Percentiles rank a stretch among this genome's conserved stretches.
Conservation (phyloP, 768 basidiomycete species). For the Auriscalpium vulgare region DNA sequence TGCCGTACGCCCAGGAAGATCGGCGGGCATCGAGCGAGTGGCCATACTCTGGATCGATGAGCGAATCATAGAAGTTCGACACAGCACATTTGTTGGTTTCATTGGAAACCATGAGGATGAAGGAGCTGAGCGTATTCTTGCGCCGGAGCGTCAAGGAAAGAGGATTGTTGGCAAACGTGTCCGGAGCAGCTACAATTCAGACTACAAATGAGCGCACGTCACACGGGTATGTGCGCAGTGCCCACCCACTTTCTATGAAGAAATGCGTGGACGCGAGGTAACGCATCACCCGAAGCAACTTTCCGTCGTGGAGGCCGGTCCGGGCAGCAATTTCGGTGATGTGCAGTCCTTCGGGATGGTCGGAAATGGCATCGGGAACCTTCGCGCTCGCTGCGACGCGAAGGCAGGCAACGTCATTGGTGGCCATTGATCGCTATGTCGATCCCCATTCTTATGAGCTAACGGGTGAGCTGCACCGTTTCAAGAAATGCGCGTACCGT, state of each 20-base stretch:
- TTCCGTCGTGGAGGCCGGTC: constrained; percentile 26
- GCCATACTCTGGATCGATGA: constrained; percentile 26
- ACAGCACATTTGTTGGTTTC: constrained; percentile 17
- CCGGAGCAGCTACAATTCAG: constrained; percentile 21
- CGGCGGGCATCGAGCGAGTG: constrained; percentile 9
- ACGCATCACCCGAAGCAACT: constrained; percentile 32
- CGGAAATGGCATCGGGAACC: constrained; percentile 31
- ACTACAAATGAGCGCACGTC: neutral
- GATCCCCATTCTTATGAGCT: neutral
- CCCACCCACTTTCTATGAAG: constrained; percentile 30
- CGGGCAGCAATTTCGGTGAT: constrained; percentile 26
- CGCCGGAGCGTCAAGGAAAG: constrained; percentile 28
- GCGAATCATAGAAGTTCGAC: constrained; percentile 24
- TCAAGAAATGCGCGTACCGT: constrained; percentile 5
- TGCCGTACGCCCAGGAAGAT: constrained; percentile 11
- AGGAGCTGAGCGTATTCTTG: constrained; percentile 20
- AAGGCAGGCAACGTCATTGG: constrained; percentile 20
- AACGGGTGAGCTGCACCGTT: too few relatives aligned
- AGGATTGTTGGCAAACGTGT: constrained; percentile 36
- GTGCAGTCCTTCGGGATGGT: constrained; percentile 29
- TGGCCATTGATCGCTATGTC: neutral
- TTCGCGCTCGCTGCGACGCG: constrained; percentile 27
- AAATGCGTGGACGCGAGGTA: constrained; percentile 32
- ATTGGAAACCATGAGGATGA: constrained; percentile 15
- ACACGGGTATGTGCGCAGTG: neutral